Evolutionary conservation across 768 basidiomycete species (phyloP).

Genomic region (Hydnomerulius pinastri): DNA sequence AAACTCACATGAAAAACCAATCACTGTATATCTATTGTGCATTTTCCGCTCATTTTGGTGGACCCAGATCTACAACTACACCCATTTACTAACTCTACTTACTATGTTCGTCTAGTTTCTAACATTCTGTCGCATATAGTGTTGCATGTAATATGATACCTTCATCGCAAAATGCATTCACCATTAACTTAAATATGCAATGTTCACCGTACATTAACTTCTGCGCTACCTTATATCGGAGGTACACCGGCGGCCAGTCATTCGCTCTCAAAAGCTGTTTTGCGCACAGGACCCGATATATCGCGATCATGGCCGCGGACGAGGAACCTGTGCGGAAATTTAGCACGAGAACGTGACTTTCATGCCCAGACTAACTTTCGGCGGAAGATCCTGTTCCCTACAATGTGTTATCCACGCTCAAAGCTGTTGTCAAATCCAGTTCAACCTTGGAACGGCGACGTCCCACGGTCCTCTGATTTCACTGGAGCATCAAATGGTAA

Average conservation of each 20-base stretch:
- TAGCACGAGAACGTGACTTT: constrained; percentile 14
- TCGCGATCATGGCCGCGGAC: constrained; percentile 26
- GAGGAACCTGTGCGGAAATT: constrained; percentile 27
- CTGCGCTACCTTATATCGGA: constrained; percentile 11
- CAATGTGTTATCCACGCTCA: constrained; percentile 26
- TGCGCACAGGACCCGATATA: background rate
- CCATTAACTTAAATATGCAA: constrained; percentile 7
- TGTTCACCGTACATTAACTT: constrained; percentile 1
- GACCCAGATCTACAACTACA: constrained; percentile 26
- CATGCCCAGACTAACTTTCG: constrained; percentile 15
- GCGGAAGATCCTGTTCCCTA: constrained; percentile 31
- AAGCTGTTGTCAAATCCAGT: constrained; percentile 36
- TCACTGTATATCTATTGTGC: constrained; percentile 31
- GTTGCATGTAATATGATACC: constrained; percentile 43
- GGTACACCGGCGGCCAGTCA: constrained; percentile 7
- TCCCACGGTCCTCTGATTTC: constrained; percentile 93
- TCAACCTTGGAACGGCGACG: constrained; percentile 75
- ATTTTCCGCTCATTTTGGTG: constrained; percentile 24
- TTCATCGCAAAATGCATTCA: constrained; percentile 25
- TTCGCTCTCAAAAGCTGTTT: background rate
- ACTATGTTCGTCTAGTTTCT: constrained; percentile 33
- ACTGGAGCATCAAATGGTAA: constrained; percentile 42
- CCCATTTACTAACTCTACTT: constrained; percentile 33
- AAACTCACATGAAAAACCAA: constrained; percentile 15
- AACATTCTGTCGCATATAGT: constrained; percentile 36